phyloP scores from a whole-genome alignment of 257 asterid species.

The Solanum tarijense region DNA sequence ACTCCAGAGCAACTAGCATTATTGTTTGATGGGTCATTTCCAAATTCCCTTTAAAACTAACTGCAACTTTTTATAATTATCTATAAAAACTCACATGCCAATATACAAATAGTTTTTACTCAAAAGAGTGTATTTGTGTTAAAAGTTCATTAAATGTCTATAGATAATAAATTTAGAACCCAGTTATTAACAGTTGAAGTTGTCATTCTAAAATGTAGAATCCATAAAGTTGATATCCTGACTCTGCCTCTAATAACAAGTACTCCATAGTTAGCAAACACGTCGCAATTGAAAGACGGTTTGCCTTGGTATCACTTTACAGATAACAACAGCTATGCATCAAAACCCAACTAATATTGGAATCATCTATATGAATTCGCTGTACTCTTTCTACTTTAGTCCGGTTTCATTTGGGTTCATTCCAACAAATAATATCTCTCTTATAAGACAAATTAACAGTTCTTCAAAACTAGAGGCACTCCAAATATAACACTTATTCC shows the following conservation, averaged over 20 bases:
- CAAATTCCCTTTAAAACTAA: not conserved
- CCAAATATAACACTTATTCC: not conserved
- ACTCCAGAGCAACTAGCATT: not conserved
- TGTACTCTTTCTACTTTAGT: not conserved
- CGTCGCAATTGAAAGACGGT: not conserved
- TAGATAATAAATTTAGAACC: not conserved
- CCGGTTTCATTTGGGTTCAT: not conserved
- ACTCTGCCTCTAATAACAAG: not conserved
- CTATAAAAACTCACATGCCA: not conserved
- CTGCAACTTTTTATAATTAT: not conserved
- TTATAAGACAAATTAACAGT: not conserved
- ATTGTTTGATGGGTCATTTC: not conserved
- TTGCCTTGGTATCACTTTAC: not conserved
- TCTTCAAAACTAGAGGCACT: not conserved
- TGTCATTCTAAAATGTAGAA: not conserved
- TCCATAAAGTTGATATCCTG: not conserved
- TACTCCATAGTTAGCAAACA: not conserved
- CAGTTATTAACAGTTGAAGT: not conserved
- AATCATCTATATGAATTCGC: not conserved
- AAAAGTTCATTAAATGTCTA: not conserved
- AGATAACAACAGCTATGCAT: not conserved
- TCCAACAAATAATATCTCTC: not conserved
- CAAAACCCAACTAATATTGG: not conserved
- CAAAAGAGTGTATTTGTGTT: not conserved
- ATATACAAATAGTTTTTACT: not conserved